These are phyloP conservation scores for Aspergillus sp. DNA, from an alignment of 2,329 filamentous ascomycete species.

Conservation along the genomic window DNA sequence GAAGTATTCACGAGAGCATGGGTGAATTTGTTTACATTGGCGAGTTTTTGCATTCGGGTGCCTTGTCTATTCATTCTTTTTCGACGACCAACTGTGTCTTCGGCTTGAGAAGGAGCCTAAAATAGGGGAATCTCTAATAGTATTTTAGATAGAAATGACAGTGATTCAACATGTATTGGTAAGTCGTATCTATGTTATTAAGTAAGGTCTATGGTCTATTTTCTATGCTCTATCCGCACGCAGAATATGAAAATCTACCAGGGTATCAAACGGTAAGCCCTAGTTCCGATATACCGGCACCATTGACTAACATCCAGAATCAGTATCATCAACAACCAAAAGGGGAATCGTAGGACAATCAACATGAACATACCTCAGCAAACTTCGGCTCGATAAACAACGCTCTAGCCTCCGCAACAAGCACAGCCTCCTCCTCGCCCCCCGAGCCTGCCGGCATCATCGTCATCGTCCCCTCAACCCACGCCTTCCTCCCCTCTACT, in stretches of 20 bases:
- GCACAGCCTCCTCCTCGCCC: slow-evolving; percentile 19
- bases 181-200: background rate
- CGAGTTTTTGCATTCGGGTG: slow-evolving; percentile 14
- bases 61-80: slow-evolving; percentile 6
- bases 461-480: slow-evolving; percentile 35
- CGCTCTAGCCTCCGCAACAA: slow-evolving; percentile 38
- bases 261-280: slow-evolving; percentile 5
- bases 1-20: slow-evolving; percentile 17
- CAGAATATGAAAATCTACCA: background rate
- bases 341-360: too few relatives aligned
- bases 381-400: slow-evolving; percentile 42
- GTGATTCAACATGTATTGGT: background rate
- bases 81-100: slow-evolving; percentile 11
- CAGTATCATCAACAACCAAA: background rate
- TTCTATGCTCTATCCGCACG: slow-evolving; percentile 4
- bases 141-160: slow-evolving; percentile 22
- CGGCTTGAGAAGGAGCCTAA: slow-evolving; percentile 17
- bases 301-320: slow-evolving; percentile 29
- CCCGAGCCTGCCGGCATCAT: slow-evolving; percentile 18
- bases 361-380: slow-evolving; percentile 29
- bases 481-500: slow-evolving; percentile 39
- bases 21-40: slow-evolving; percentile 15
- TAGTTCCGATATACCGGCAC: slow-evolving; percentile 29
- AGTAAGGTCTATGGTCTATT: background rate
- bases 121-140: slow-evolving; percentile 7